A percentile compares a stretch with the other conserved stretches of the same genome.
phyloP scores from a whole-genome alignment of 2,329 filamentous ascomycete species.

The Phialocephala sp. region DNA sequence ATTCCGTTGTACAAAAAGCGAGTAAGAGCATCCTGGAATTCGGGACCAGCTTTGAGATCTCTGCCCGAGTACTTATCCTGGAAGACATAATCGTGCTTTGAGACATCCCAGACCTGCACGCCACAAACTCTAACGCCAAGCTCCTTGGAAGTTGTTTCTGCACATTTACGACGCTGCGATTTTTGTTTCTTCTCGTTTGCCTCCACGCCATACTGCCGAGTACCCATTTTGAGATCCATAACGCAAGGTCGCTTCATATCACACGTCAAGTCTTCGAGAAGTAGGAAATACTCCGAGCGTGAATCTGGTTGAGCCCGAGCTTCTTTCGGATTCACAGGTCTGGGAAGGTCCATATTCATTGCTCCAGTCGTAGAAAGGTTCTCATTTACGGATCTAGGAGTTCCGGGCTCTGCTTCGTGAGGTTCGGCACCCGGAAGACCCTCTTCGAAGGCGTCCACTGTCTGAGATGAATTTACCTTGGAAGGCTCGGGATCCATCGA shows the following conservation, averaged over 20 bases:
- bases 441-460: neutral
- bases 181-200: constrained; percentile 90
- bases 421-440: neutral
- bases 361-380: constrained; percentile 12
- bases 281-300: constrained; percentile 88
- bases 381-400: constrained; percentile 1
- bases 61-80: constrained; percentile 98
- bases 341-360: constrained; percentile 42
- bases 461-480: neutral
- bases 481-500: constrained; percentile 61
- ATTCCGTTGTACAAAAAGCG: constrained; percentile 91
- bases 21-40: constrained; percentile 88
- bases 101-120: constrained; percentile 93
- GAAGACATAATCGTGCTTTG: constrained; percentile 85
- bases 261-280: constrained; percentile 92
- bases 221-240: constrained; percentile 98
- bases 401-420: constrained; percentile 2
- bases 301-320: constrained; percentile 67
- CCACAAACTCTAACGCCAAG: constrained; percentile 94
- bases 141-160: constrained; percentile 86
- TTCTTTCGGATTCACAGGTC: constrained; percentile 78
- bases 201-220: constrained; percentile 93
- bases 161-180: constrained; percentile 92
- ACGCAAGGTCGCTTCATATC: constrained; percentile 98
- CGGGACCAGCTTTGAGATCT: constrained; percentile 80